These are phyloP conservation scores for Rhododendron griersonianum DNA, from an alignment of 148 eudicot genomes.

Conservation along the genomic window DNA sequence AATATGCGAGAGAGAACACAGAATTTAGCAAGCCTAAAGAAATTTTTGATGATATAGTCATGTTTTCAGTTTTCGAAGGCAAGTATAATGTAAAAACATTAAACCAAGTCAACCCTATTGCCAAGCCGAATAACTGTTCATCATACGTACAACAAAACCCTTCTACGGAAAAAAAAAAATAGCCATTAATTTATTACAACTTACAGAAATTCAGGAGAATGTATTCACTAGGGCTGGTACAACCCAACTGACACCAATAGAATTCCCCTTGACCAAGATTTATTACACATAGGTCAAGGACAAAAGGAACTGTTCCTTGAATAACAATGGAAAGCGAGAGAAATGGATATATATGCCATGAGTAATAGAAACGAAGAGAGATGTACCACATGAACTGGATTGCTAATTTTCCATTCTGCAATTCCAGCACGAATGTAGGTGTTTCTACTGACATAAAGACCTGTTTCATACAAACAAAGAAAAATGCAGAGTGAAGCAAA, in stretches of 20 bases:
- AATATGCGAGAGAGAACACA: not conserved
- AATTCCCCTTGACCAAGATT: not conserved
- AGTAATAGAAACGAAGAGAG: constrained; percentile 1
- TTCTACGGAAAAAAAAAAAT: not conserved
- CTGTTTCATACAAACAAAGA: constrained; percentile 30
- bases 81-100: not conserved
- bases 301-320: not conserved
- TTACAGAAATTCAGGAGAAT: not conserved
- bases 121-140: not conserved
- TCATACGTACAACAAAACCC: not conserved
- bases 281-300: not conserved
- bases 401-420: constrained; percentile 84
- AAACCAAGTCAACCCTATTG: not conserved
- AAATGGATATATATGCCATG: constrained; percentile 1
- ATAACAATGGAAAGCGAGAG: not conserved
- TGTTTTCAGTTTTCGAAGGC: not conserved
- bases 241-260: not conserved
- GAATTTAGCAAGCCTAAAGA: not conserved
- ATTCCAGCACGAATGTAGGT: constrained; percentile 88
- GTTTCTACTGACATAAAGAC: constrained; percentile 86
- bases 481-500: not conserved
- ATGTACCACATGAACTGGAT: constrained; percentile 87
- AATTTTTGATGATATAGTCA: not conserved
- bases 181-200: not conserved
- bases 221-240: not conserved